Base-by-base conservation (phyloP, 169 alveolate species). In the Eimeria acervulina region DNA sequence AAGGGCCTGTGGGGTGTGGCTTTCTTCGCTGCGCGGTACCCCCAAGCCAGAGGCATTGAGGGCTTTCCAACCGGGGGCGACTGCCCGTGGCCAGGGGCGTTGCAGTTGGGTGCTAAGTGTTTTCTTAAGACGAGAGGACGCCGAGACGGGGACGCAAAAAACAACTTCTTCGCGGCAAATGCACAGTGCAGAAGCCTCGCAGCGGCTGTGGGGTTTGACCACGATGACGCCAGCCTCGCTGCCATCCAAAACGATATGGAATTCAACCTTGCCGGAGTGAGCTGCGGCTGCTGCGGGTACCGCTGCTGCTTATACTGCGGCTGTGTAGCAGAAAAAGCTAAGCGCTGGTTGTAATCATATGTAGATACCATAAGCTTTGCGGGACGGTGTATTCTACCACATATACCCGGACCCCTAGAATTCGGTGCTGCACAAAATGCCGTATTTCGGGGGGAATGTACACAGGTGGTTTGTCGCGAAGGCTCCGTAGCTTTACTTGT, bases 1-100 rank as follows among this genome's bases (percentile, higher is more conserved):
- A 83, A 52, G 76, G 91, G 91, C 74, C 38, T 83, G 26, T 83
- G 91, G 91, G 91, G 52, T 51, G 91, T 21, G 74, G 76, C 91
- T 33, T 83, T 83, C 61, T 83, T 52, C 38, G 91, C 91, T 17
- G 10, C 74, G 44, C 91, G 70, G 47, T 83, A 83, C 52, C 91
- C 91, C 5, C 91, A 83, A 52, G 91, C 91, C 5, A 83, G 91
- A 44, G 91, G 74, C 23, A 28, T 83, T 28, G 91, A 83, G 44
- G 91, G 91, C 23, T 4, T 51, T 17, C 91, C 91, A 10, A 28
- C 76, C 3, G 47, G 91, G 36, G 74, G 91, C 31, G 91, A 83
- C 44, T 83, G 91, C 76, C 91, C 91, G 8, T 83, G 91, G 91
- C 52, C 38, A 31, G 91, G 91, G 47, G 52, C 91, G 51, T 15